These are phyloP conservation scores for Lactarius evosmus DNA, from an alignment of 768 basidiomycete genomes.

Conservation along the genomic window DNA sequence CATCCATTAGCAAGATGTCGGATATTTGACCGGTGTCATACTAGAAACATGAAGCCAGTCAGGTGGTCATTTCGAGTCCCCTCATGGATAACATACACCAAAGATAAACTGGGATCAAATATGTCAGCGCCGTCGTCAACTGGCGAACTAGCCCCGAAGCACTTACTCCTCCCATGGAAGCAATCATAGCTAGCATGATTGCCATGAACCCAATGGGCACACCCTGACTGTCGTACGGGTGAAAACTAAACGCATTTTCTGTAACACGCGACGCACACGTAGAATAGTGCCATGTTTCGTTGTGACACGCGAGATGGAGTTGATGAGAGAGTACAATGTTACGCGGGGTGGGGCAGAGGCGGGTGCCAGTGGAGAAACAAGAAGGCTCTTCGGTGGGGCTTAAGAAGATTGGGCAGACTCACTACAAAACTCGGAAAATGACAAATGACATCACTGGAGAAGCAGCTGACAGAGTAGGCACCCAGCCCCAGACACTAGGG, in stretches of 20 bases:
- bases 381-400: not conserved
- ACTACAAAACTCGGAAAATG: not conserved
- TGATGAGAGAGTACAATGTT: not conserved
- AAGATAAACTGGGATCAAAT: constrained; percentile 28
- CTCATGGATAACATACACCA: constrained; percentile 29
- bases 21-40: constrained; percentile 79
- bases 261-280: constrained; percentile 29
- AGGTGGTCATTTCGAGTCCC: not conserved
- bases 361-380: not conserved
- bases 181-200: constrained; percentile 62
- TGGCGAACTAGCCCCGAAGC: not conserved
- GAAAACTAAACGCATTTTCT: constrained; percentile 7
- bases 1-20: constrained; percentile 69
- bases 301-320: not conserved
- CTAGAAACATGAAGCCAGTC: constrained; percentile 27
- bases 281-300: constrained; percentile 33
- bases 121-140: not conserved
- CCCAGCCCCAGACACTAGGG: not conserved
- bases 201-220: constrained; percentile 61
- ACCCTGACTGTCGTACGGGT: constrained; percentile 42
- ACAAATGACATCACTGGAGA: constrained; percentile 10
- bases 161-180: constrained; percentile 60
- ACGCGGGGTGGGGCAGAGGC: not conserved
- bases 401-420: constrained; percentile 5
- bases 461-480: not conserved